Evolutionary conservation across 805 yeast species (phyloP), one percentile per base, ranked within the genome.

Genomic region (Naumovozyma baii): DNA sequence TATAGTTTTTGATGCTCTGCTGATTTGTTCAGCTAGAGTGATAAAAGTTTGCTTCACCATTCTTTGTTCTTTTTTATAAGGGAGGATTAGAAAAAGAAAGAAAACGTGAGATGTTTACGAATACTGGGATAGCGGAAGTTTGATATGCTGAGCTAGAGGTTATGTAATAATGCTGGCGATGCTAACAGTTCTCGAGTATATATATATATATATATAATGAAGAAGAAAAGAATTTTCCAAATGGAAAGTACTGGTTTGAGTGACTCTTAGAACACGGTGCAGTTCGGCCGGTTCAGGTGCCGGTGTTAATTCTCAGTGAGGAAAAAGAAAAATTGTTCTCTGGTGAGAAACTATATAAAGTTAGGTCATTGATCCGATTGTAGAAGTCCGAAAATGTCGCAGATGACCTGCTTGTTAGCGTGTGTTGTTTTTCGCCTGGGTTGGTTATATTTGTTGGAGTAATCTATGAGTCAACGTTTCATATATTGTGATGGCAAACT

Each of bases 1-100:
- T 31, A 58, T 55, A 25, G 63, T 34, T 26, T 47, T 55, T 5
- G 43, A 40, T 9, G 48, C 43, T 33, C 46, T 41, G 18, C 46
- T 42, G 16, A 43, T 51, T 26, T 45, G 42, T 35, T 47, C 47
- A 15, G 52, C 55, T 33, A 53, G 38, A 14, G 44, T 28, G 7
- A 49, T 44, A 31, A 48, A 30, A 5, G 57, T 41, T 37, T 46
- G 49, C 34, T 45, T 46, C 10, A 44, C 44, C 50, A 46, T 46
- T 13, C 15, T 32, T 15, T n/a, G n/a, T n/a, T n/a, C n/a, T n/a
- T n/a, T n/a, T n/a, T n/a, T n/a, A n/a, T n/a, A n/a, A n/a, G n/a
- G n/a, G n/a, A n/a, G n/a, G n/a, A n/a, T 32, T 18, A 32, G 34
- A 16, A 32, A 16, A 15, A n/a, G n/a, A n/a, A n/a, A n/a, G n/a